A percentile compares a stretch with the other conserved stretches of the same genome.
Conservation (phyloP, 371 early-diverging fungal genomes). For the Mucor mucedo region DNA sequence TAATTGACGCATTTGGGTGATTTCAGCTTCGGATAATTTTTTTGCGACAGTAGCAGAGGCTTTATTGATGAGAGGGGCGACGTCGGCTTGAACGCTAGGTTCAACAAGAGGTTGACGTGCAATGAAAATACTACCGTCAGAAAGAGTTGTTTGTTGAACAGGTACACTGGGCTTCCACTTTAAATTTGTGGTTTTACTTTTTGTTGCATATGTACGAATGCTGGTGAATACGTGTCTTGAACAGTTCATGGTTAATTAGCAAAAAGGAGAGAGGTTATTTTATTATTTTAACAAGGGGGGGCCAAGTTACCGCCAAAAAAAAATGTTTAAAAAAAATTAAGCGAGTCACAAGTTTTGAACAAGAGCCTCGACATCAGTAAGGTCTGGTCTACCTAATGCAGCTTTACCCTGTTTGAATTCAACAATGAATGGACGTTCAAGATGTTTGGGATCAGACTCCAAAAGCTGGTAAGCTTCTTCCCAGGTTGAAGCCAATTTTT, state of each 20-base stretch:
- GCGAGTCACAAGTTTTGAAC: conserved; percentile 13
- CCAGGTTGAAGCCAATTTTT: conserved; percentile 25
- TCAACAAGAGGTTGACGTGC: conserved; percentile 43
- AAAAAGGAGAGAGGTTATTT: neutral
- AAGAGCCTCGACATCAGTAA: conserved; percentile 30
- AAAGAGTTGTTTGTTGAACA: conserved; percentile 32
- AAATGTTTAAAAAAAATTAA: neutral
- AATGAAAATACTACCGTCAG: conserved; percentile 46
- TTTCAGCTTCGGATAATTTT: conserved; percentile 35
- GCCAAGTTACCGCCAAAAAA: too few species aligned
- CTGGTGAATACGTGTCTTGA: conserved; percentile 21
- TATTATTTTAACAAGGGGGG: conserved; percentile 4
- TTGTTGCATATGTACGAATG: conserved; percentile 51
- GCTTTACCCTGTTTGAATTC: conserved; percentile 50
- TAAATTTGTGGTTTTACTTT: conserved; percentile 50
- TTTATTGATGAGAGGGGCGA: conserved; percentile 37
- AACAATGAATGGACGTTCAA: conserved; percentile 57
- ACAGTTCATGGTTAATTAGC: conserved; percentile 12
- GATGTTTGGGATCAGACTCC: conserved; percentile 37
- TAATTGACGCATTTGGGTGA: conserved; percentile 48
- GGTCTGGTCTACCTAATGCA: conserved; percentile 54
- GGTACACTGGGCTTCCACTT: conserved; percentile 46
- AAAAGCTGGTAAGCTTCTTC: conserved; percentile 44
- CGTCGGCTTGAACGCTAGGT: conserved; percentile 29
- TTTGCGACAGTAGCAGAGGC: conserved; percentile 17